These are phyloP conservation scores for Escovopsis weberi DNA, from an alignment of 2,329 filamentous ascomycete species.

Conservation along the genomic window DNA sequence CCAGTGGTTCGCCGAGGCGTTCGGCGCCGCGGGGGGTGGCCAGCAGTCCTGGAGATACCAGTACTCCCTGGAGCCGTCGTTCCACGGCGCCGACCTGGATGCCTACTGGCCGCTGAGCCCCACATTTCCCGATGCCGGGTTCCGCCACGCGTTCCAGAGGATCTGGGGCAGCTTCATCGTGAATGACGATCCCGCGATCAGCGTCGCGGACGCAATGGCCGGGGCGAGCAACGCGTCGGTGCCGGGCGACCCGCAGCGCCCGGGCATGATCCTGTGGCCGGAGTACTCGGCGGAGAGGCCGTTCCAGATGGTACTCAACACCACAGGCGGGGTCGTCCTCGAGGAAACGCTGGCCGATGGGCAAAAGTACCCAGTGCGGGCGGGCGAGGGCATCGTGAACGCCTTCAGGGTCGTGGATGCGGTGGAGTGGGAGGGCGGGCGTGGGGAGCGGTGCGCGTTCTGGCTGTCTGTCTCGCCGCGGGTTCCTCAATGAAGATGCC, in stretches of 20 bases:
- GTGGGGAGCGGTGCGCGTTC: constrained; percentile 30
- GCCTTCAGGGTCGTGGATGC: constrained; percentile 26
- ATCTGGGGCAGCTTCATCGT: constrained; percentile 34
- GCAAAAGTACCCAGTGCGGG: constrained; percentile 10
- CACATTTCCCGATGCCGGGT: constrained; percentile 12
- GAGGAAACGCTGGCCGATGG: constrained; percentile 11
- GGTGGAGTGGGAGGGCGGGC: constrained; percentile 31
- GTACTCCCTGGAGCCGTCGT: constrained; percentile 27
- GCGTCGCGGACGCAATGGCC: constrained; percentile 11
- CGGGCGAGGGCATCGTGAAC: constrained; percentile 18
- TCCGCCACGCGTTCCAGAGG: constrained; percentile 23
- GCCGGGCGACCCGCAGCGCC: constrained; percentile 12
- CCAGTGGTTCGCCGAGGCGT: constrained; percentile 40
- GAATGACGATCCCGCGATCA: constrained; percentile 23
- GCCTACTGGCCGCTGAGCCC: constrained; percentile 20
- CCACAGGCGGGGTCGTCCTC: constrained; percentile 24
- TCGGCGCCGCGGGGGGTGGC: constrained; percentile 11
- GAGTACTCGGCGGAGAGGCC: constrained; percentile 17
- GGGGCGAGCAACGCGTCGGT: constrained; percentile 14
- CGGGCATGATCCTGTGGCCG: constrained; percentile 18
- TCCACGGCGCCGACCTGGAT: constrained; percentile 23
- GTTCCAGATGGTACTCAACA: constrained; percentile 30
- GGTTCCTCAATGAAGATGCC: constrained; percentile 1
- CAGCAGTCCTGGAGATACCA: constrained; percentile 32
- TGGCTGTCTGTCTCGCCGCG: constrained; percentile 18